phyloP scores from a whole-genome alignment of 345 rosid species.

The Dipteronia dyeriana region DNA sequence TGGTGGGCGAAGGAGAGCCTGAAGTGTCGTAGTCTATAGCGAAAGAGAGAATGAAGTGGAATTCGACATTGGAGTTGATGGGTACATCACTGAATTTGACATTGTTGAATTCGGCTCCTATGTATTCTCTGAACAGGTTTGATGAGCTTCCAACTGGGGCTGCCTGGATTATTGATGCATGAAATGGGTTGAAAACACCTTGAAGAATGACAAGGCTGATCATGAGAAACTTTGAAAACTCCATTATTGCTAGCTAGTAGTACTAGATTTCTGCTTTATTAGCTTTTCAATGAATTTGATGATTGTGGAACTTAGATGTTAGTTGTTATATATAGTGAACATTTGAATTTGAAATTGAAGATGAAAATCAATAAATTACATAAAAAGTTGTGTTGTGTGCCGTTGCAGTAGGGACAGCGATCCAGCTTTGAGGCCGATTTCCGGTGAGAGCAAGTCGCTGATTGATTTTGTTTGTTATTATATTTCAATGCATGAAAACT shows the following conservation, averaged over 20 bases:
- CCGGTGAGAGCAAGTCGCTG: background rate
- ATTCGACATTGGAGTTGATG: constrained; percentile 32
- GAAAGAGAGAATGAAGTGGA: constrained; percentile 47
- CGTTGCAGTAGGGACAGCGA: background rate
- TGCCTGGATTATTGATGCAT: background rate
- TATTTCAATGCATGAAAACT: background rate
- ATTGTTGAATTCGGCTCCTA: constrained; percentile 35
- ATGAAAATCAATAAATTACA: background rate
- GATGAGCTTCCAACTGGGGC: constrained; percentile 27
- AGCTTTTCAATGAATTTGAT: background rate
- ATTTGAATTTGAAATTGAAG: background rate
- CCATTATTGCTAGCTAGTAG: constrained; percentile 5
- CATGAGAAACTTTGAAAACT: constrained; percentile 14
- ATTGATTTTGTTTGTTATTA: too few species aligned
- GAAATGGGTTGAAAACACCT: constrained; percentile 2
- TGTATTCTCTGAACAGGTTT: constrained; percentile 44
- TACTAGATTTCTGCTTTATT: background rate
- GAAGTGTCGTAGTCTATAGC: constrained; percentile 39
- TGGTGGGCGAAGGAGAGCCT: constrained; percentile 35
- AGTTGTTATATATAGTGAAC: constrained; percentile 7
- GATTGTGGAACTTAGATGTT: background rate
- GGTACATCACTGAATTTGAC: constrained; percentile 41
- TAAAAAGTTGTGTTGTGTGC: background rate
- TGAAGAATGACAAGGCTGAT: constrained; percentile 24
- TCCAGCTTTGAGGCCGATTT: background rate